A percentile compares a stretch with the other conserved stretches of the same genome.
These are phyloP conservation scores for Talaromyces nanjingensis DNA, from an alignment of 495 filamentous ascomycete species.

Conservation along the genomic window DNA sequence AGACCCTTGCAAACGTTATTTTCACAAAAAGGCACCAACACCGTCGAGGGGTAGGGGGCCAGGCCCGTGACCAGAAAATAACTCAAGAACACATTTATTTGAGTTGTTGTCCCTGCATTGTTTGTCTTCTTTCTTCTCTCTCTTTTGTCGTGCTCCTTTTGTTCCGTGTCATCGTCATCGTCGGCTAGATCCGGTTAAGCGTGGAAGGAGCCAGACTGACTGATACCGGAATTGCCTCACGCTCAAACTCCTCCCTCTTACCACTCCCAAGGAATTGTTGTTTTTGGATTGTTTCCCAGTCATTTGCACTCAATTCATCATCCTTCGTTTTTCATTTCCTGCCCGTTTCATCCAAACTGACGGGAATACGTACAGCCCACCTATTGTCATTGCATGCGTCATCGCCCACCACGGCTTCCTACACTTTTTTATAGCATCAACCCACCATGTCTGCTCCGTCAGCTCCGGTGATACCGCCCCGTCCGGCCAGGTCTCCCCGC, in stretches of 20 bases:
- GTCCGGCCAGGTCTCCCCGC: constrained; percentile 44
- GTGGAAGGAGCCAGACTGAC: constrained; percentile 5
- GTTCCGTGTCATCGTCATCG: constrained; percentile 2
- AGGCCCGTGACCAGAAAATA: not conserved
- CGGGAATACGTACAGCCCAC: not conserved
- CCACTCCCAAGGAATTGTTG: not conserved
- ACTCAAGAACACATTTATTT: not conserved
- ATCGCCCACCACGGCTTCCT: constrained; percentile 10
- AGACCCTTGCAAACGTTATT: not conserved
- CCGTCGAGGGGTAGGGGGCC: not conserved
- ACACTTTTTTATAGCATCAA: constrained; percentile 5
- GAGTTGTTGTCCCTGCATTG: not conserved
- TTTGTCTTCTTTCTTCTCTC: not conserved
- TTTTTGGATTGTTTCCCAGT: not conserved
- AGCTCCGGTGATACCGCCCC: constrained; percentile 39
- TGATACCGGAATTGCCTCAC: constrained; percentile 5
- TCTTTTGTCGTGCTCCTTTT: not conserved
- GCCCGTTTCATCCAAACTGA: not conserved
- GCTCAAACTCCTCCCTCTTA: not conserved
- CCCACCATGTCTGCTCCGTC: constrained; percentile 38
- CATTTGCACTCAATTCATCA: not conserved
- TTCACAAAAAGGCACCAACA: not conserved
- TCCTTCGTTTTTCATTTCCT: not conserved
- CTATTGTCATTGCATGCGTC: not conserved
- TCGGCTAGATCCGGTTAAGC: constrained; percentile 11